These are phyloP conservation scores for Penicillium manginii DNA, from an alignment of 495 filamentous ascomycete species.

Conservation along the genomic window DNA sequence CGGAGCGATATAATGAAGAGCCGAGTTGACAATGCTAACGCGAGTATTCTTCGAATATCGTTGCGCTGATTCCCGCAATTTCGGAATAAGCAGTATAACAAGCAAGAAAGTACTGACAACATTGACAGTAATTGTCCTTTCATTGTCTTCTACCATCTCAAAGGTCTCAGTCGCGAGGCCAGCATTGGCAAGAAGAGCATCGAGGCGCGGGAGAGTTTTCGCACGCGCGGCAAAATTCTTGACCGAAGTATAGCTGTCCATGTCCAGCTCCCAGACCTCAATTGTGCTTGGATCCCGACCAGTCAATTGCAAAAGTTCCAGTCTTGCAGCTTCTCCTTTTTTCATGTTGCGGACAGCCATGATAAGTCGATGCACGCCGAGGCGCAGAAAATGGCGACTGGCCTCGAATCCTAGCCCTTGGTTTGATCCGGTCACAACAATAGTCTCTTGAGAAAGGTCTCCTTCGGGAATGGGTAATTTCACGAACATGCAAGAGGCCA, in stretches of 20 bases:
- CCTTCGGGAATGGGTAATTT: constrained; percentile 9
- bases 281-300: constrained; percentile 29
- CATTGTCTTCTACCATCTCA: constrained; percentile 35
- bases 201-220: constrained; percentile 31
- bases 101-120: constrained; percentile 49
- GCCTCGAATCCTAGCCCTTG: constrained; percentile 52
- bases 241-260: constrained; percentile 37
- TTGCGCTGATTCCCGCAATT: constrained; percentile 30
- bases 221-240: constrained; percentile 33
- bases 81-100: constrained; percentile 7
- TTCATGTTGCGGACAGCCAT: constrained; percentile 46
- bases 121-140: constrained; percentile 47
- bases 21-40: constrained; percentile 30
- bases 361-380: constrained; percentile 45
- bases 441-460: constrained; percentile 39
- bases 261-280: constrained; percentile 42
- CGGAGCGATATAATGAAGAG: constrained; percentile 23
- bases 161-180: constrained; percentile 28
- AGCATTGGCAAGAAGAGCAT: constrained; percentile 41
- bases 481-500: constrained; percentile 10
- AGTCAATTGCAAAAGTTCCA: constrained; percentile 33
- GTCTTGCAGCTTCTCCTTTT: constrained; percentile 47
- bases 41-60: constrained; percentile 27
- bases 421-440: constrained; percentile 59
- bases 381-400: constrained; percentile 43